A percentile compares a stretch with the other conserved stretches of the same genome.
phyloP scores from a whole-genome alignment of 306 rosid species.

The Elaeagnus macrophylla region DNA sequence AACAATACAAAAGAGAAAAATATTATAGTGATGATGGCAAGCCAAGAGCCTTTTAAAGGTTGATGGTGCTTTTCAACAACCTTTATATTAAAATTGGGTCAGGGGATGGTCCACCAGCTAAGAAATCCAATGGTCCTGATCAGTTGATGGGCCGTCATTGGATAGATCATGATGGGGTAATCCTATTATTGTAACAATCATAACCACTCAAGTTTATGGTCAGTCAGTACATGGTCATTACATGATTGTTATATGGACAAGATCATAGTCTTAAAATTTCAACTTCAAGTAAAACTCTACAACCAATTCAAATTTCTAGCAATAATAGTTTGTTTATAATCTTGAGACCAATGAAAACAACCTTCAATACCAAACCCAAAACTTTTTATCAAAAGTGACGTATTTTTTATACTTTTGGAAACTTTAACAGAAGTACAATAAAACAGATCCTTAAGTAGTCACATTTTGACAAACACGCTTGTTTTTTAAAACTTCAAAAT shows the following conservation, averaged over 20 bases:
- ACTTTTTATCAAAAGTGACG: too few species aligned
- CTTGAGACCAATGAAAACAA: too few species aligned
- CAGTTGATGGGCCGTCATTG: conserved; percentile 43
- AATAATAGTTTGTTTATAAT: too few species aligned
- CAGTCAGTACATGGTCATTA: neutral
- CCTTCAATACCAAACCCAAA: too few species aligned
- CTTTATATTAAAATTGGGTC: conserved; percentile 46
- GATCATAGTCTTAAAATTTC: neutral
- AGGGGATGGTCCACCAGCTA: conserved; percentile 48
- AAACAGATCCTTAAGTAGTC: too few species aligned
- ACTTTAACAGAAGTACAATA: too few species aligned
- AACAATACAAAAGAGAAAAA: conserved; percentile 6
- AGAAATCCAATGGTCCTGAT: conserved; percentile 66
- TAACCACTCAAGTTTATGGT: neutral
- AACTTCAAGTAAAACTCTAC: too few species aligned
- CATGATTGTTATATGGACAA: neutral
- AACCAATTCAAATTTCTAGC: too few species aligned
- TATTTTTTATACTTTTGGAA: too few species aligned
- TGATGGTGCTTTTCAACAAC: conserved; percentile 68
- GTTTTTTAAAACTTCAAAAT: too few species aligned
- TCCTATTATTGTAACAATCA: neutral
- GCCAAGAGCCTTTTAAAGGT: conserved; percentile 17
- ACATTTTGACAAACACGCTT: too few species aligned
- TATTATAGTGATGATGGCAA: neutral
- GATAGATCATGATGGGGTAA: conserved; percentile 24